Base-by-base conservation (phyloP, 768 basidiomycete species). In the Termitomyces sp. region DNA sequence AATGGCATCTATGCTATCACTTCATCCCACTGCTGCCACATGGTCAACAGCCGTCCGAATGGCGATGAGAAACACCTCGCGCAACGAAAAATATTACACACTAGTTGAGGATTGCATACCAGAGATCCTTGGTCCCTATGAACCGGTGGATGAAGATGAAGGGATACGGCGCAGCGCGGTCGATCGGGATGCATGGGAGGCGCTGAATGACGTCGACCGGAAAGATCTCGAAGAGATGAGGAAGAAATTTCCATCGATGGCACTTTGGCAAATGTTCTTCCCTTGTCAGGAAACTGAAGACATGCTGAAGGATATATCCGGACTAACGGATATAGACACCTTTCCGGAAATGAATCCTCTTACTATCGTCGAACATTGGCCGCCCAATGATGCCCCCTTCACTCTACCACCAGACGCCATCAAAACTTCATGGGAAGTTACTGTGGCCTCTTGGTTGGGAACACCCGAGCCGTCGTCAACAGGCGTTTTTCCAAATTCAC, bases 251-350 rank as follows among this genome's bases (percentile, higher is more conserved):
- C 50, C 57, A 5, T 5, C 7, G 1, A 48, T 58, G 39, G 57
- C 43, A 1, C 24, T 53, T 2, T 58, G 57, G 57, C 50, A 58
- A 33, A 47, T 53, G 26, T 47, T 53, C 18, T 58, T 53, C 14
- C 6, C 24, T 9, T n/a, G 20, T 12, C 32, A 16, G 13, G 40
- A 51, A 32, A 39, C 48, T 18, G 30, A 57, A 39, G 39, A 42
- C 16, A 22, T 13, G 2, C 13, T 57, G 30, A 39, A 50, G 13
- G 5, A 22, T 9, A 43, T 57, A 2, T 5, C 12, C 5, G 18
- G 14, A 1, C 24, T 57, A 5, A 2, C 10, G 1, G 10, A 5
- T 0, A 47, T 36, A 30, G 55, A 22, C 9, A 22, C 8, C 2
- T 57, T 57, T 42, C 56, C 47, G 5, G n/a, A 42, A 33, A 32